These are phyloP conservation scores for Arthrinium phaeospermum DNA, from an alignment of 2,329 filamentous ascomycete species.

Conservation along the genomic window DNA sequence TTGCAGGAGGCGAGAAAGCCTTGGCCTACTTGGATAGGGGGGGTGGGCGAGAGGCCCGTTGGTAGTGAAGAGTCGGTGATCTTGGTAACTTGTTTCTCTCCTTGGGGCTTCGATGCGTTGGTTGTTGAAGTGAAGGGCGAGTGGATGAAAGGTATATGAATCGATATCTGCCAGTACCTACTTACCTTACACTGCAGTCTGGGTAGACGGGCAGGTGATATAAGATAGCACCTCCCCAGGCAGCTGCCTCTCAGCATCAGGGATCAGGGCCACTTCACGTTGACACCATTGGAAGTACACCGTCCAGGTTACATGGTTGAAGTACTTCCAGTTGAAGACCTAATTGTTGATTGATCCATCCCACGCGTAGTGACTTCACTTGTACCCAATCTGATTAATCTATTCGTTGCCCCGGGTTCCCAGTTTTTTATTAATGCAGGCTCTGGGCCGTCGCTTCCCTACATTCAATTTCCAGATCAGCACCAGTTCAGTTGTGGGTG, in stretches of 20 bases:
- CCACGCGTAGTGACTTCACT: too few species aligned
- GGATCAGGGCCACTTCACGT: neutral
- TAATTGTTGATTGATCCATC: neutral
- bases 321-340: too few species aligned
- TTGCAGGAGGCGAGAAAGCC: slow-evolving; percentile 7
- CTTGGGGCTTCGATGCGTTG: neutral
- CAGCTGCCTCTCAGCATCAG: neutral
- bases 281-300: neutral
- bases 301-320: too few species aligned
- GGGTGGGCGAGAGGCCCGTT: neutral
- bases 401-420: neutral
- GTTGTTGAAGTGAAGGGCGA: slow-evolving; percentile 1
- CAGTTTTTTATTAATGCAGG: neutral
- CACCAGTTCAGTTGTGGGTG: neutral
- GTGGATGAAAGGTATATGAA: neutral
- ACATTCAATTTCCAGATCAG: slow-evolving; percentile 1
- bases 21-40: neutral
- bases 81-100: neutral
- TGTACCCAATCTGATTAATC: neutral
- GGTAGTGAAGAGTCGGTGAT: neutral
- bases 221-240: neutral
- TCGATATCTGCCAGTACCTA: neutral
- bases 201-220: neutral
- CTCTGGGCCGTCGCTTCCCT: slow-evolving; percentile 7
- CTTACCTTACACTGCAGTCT: neutral